Base-by-base conservation (phyloP, 2,329 filamentous ascomycete species). In the Bimuria novae-zelandiae region DNA sequence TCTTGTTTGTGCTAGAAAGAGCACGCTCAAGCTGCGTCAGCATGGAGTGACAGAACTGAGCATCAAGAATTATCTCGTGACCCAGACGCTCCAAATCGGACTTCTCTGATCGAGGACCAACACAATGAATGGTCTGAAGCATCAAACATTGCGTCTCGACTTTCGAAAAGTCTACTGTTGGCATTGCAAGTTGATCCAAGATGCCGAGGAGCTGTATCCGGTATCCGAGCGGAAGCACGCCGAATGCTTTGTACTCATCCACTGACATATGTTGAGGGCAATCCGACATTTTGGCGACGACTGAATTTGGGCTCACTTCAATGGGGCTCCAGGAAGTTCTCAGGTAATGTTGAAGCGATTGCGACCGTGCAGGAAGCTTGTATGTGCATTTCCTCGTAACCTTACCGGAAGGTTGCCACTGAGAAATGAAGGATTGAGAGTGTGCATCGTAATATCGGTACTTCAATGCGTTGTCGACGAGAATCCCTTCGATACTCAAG, bases 181-280 rank as follows among this genome's bases (percentile, higher is more conserved):
- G 77, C 39, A 73, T 69, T 0, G 70, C 65, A 3, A 88, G 65
- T 59, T 86, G 79, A 0, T 74, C 61, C 0, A 84, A 62, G 3
- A 88, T 78, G 48, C 85, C 87, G 7, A 47, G 2, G 80, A 82
- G 87, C 43, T 83, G 81, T 7, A 85, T 67, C 1, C 67, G 61
- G 16, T 74, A 52, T 0, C 83, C 83, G 1, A 79, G 62, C 0
- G 80, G 76, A 2, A 87, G 57, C 0, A 76, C 63, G 0, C 75
- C 73, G n/a, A 86, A 77, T 0, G 77, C 73, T 45, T 82, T 80
- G 62, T 78, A 87, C 48, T 88, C 83, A 0, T 80, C 77, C 0
- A 84, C 52, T 0, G 79, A 74, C 50, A 88, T 70, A 19, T 77
- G 60, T 0, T 51, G 10, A 0, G 84, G 82, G 43, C 83, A 85